These are phyloP conservation scores for Ramalina peruviana DNA, from an alignment of 495 filamentous ascomycete species.

Conservation along the genomic window DNA sequence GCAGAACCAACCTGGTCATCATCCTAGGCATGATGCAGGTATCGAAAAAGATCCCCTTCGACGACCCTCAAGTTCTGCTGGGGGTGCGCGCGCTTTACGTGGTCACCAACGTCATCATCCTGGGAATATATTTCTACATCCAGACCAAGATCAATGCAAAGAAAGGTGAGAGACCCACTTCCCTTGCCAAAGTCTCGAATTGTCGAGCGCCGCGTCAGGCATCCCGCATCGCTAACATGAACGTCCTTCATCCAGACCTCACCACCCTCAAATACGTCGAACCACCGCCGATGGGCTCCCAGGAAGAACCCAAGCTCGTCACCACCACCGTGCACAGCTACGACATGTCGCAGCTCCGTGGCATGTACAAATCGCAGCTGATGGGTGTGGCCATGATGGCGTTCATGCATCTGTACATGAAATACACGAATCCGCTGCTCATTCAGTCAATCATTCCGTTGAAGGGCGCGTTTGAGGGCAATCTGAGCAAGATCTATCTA, in stretches of 20 bases:
- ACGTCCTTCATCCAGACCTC: conserved; percentile 46
- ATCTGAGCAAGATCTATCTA: conserved; percentile 88
- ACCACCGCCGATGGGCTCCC: conserved; percentile 78
- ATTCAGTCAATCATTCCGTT: conserved; percentile 98
- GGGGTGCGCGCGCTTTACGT: conserved; percentile 71
- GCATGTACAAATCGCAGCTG: conserved; percentile 69
- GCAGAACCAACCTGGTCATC: conserved; percentile 82
- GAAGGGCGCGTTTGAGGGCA: conserved; percentile 87
- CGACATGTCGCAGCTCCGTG: conserved; percentile 71
- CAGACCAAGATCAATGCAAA: conserved; percentile 76
- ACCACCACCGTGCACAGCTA: conserved; percentile 93
- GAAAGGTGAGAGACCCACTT: conserved; percentile 53
- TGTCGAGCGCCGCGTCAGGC: background rate
- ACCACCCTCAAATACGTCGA: conserved; percentile 98
- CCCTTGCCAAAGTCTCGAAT: background rate
- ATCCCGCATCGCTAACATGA: background rate
- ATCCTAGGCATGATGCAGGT: conserved; percentile 97
- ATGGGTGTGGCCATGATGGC: conserved; percentile 97
- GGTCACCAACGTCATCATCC: conserved; percentile 78
- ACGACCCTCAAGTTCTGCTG: conserved; percentile 76
- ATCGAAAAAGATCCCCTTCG: conserved; percentile 89
- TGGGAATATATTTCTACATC: conserved; percentile 69
- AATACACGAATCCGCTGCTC: conserved; percentile 97
- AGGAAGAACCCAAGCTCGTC: conserved; percentile 84
- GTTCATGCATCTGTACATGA: conserved; percentile 96